Evolutionary conservation across 768 basidiomycete genomes (phyloP).

Genomic region (Kwoniella dendrophila): DNA sequence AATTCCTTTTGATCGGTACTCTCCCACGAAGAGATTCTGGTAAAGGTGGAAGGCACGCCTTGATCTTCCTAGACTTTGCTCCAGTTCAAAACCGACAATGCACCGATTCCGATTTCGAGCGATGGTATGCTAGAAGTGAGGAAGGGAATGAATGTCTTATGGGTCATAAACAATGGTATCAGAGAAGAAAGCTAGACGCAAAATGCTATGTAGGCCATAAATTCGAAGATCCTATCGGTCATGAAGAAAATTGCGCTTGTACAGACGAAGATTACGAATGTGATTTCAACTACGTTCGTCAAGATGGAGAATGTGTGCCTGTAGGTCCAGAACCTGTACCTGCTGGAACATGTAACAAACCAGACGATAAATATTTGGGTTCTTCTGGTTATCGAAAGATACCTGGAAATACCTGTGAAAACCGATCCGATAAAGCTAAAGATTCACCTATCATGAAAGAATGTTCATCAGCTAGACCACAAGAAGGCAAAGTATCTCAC

Average conservation of each 20-base stretch:
- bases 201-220: conserved; percentile 90
- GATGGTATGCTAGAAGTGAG: conserved; percentile 78
- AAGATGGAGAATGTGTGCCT: conserved; percentile 74
- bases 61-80: conserved; percentile 82
- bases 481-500: conserved; percentile 75
- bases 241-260: conserved; percentile 82
- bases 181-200: conserved; percentile 74
- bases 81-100: conserved; percentile 72
- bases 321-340: conserved; percentile 87
- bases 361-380: conserved; percentile 71
- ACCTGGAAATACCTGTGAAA: conserved; percentile 84
- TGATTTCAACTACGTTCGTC: conserved; percentile 58
- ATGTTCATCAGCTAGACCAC: conserved; percentile 79
- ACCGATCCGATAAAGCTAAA: conserved; percentile 64
- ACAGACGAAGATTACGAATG: conserved; percentile 90
- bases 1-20: conserved; percentile 84
- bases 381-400: conserved; percentile 91
- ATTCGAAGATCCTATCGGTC: conserved; percentile 79
- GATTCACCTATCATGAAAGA: conserved; percentile 71
- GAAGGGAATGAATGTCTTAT: conserved; percentile 76
- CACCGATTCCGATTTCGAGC: conserved; percentile 71
- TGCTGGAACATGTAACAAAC: conserved; percentile 62
- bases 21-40: conserved; percentile 64
- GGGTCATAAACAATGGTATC: conserved; percentile 98
- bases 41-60: conserved; percentile 66